Base-by-base conservation (phyloP, 2,329 filamentous ascomycete genomes). In the Neurospora crassa region DNA sequence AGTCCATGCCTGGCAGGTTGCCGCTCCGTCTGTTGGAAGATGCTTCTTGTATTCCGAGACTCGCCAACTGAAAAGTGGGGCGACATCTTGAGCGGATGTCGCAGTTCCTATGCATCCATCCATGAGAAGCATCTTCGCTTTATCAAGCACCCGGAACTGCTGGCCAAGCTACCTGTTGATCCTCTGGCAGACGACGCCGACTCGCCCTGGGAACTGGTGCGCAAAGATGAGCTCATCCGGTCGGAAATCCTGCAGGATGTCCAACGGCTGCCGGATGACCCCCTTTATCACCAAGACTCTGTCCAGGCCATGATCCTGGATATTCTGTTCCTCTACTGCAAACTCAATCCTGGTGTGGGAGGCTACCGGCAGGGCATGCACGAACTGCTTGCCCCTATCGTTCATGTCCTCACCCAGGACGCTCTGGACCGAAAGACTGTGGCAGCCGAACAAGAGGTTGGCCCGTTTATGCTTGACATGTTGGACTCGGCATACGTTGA, bases 281-380 rank as follows among this genome's bases (percentile, higher is more conserved):
- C 89, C 67, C 96, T 95, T 79, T 99, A 98, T 77, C 93, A 94
- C 71, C 88, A 94, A 75, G 88, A 90, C 14, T 83, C 86, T 16
- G 92, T 92, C 1, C 96, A 98, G 79, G 86, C 85, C 59, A 92
- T 93, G 80, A 90, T 99, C 76, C 83, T 96, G 41, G 92, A 99
- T 78, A 90, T 97, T 41, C 84, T 99, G 42, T 99, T 98, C 80
- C 88, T 99, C 75, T 98, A 94, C 82, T 96, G 94, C 82, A 98
- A 97, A 80, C 87, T 96, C 70, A 93, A 98, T 78, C 93, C 93
- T 1, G 89, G 91, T 75, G 86, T 93, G 70, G 93, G 93, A 18
- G 94, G 89, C 20, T 99, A 99, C 79, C 89, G 96, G n/a, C 96
- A 99, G 82, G 96, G 96, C 12, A 99, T 99, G 95, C 96, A 99